These are phyloP conservation scores for Auricularia sp. DNA, from an alignment of 768 basidiomycete genomes.

Conservation along the genomic window DNA sequence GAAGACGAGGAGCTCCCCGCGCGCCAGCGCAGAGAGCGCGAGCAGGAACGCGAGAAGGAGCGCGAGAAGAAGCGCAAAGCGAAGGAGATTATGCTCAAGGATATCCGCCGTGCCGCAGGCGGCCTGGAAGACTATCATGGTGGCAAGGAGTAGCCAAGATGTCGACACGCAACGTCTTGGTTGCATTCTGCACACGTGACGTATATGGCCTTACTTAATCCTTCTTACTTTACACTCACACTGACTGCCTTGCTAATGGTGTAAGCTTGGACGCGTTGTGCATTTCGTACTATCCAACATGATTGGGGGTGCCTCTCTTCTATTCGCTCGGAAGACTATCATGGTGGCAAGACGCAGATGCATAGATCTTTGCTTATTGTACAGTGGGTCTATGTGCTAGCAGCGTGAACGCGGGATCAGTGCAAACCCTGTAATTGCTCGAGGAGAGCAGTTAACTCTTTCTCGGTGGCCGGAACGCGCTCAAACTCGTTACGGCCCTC, in stretches of 20 bases:
- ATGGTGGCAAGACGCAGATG: background rate
- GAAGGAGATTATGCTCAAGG: slow-evolving; percentile 10
- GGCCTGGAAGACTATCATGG: slow-evolving; percentile 2
- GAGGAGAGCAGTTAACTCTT: slow-evolving; percentile 23
- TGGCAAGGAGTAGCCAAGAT: background rate
- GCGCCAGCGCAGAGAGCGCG: background rate
- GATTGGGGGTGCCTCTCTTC: too few relatives aligned
- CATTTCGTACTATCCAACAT: too few relatives aligned
- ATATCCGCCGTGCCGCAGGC: slow-evolving; percentile 12
- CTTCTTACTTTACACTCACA: too few relatives aligned
- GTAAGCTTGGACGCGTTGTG: too few relatives aligned
- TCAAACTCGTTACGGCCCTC: slow-evolving; percentile 52
- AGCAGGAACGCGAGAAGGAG: slow-evolving; percentile 9
- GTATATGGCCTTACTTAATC: too few relatives aligned
- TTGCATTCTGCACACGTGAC: too few relatives aligned
- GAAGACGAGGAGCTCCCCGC: slow-evolving; percentile 16
- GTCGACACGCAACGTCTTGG: too few relatives aligned
- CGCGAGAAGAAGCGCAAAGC: slow-evolving; percentile 7
- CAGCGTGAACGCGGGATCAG: slow-evolving; percentile 10
- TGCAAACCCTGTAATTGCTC: slow-evolving; percentile 37
- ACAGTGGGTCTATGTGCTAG: slow-evolving; percentile 6
- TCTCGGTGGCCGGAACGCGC: slow-evolving; percentile 36
- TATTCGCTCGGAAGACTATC: background rate
- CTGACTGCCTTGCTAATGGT: too few relatives aligned
- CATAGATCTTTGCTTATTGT: background rate